These are phyloP conservation scores for Fusarium temperatum DNA, from an alignment of 2,329 filamentous ascomycete genomes.

Conservation along the genomic window DNA sequence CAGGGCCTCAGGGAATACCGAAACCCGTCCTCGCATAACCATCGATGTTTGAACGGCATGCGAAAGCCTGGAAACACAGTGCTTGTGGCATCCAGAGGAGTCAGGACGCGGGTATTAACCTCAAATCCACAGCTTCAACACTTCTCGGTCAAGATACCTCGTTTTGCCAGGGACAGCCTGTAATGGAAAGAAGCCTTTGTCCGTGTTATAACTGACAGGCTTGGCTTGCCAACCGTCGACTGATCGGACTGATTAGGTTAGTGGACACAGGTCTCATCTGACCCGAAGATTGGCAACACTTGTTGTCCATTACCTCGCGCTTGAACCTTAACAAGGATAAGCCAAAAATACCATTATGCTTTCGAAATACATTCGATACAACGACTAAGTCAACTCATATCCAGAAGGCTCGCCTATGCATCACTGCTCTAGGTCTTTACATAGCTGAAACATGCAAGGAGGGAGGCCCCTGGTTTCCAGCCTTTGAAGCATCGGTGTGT, in stretches of 20 bases:
- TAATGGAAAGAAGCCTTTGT: neutral
- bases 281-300: neutral
- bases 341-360: rapidly evolving
- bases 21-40: too few species aligned
- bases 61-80: neutral
- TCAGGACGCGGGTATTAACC: neutral
- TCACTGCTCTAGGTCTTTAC: neutral
- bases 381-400: neutral
- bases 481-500: rapidly evolving
- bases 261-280: rapidly evolving
- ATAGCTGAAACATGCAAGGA: neutral
- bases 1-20: neutral
- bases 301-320: neutral
- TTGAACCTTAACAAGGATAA: too few species aligned
- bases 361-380: too few species aligned
- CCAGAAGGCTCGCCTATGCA: neutral
- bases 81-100: neutral
- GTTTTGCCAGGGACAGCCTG: rapidly evolving
- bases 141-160: neutral
- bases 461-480: neutral
- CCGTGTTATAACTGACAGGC: neutral
- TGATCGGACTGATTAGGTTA: neutral
- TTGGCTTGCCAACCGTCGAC: neutral
- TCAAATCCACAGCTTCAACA: neutral
- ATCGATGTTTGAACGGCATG: neutral